Base-by-base conservation (phyloP, 345 rosid genomes). In the Ceriops decandra region DNA sequence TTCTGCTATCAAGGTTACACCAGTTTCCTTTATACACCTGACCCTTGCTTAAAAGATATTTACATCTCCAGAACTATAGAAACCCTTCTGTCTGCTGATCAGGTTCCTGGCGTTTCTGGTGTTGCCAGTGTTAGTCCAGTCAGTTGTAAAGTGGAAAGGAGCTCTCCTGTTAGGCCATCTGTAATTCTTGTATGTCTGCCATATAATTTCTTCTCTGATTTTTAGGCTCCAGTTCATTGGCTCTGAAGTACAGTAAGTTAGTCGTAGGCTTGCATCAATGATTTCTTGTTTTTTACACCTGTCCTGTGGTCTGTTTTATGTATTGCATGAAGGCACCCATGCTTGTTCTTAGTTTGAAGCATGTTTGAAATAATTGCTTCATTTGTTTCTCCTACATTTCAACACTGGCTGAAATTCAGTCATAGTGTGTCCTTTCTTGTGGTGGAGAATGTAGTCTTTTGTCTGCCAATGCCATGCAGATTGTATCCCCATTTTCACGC, bases 81-180 rank as follows among this genome's bases (percentile, higher is more conserved):
- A 57, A 22, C 64, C 30, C 62, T 32, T 64, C 54, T 74, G 62
- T 49, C 15, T 53, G 32, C 71, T 33, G 64, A 69, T 76, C 74
- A 92, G 98, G 89, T 79, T 73, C 81, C 92, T 67, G 90, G 83
- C 54, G 68, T 85, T 79, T 77, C 90, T 78, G 79, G 83, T 28
- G 69, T 78, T 77, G 64, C 83, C 62, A 78, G 69, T 80, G 82
- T 76, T 71, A 77, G 74, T 78, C 86, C 91, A 64, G 92, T 81
- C 70, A 85, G 72, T 63, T 82, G 84, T 76, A 92, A 92, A 82
- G 89, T 85, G 74, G 96, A 90, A 82, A 82, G 89, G 75, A 86
- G 85, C 81, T 92, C 96, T 73, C 98, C 95, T 54, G 91, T 73
- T 71, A 79, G 89, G 81, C 88, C 86, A 64, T 76, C 97, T 74